These are phyloP conservation scores for Baorangia bicolor DNA, from an alignment of 768 basidiomycete species.

Conservation along the genomic window DNA sequence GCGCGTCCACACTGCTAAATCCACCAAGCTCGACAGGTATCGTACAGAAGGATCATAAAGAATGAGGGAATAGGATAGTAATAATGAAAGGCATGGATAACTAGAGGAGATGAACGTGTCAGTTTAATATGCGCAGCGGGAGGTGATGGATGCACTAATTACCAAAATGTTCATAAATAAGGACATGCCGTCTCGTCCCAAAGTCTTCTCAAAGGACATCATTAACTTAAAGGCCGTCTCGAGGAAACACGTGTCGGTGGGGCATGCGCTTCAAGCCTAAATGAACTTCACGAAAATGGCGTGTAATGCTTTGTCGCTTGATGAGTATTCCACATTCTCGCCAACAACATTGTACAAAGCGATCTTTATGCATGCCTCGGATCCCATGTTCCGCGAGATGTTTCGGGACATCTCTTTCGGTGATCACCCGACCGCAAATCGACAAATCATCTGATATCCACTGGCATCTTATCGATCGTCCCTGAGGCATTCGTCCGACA, in stretches of 20 bases:
- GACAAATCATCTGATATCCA: not conserved
- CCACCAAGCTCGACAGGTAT: not conserved
- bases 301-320: constrained; percentile 3
- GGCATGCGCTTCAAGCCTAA: constrained; percentile 10
- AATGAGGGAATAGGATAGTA: not conserved
- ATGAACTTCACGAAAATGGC: constrained; percentile 20
- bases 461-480: not conserved
- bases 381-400: constrained; percentile 20
- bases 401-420: not conserved
- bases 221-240: not conserved
- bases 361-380: not conserved
- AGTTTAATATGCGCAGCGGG: not conserved
- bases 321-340: not conserved
- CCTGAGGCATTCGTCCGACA: not conserved
- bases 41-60: not conserved
- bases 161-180: not conserved
- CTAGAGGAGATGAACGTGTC: not conserved
- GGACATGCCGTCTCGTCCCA: not conserved
- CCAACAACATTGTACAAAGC: constrained; percentile 6
- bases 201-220: not conserved
- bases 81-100: not conserved
- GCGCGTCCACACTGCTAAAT: not conserved
- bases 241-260: not conserved
- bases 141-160: not conserved
- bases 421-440: constrained; percentile 5